Percentiles rank a stretch among this genome's conserved stretches.
phyloP scores from a whole-genome alignment of 495 filamentous ascomycete species.

The Penicillium longicatenatum region DNA sequence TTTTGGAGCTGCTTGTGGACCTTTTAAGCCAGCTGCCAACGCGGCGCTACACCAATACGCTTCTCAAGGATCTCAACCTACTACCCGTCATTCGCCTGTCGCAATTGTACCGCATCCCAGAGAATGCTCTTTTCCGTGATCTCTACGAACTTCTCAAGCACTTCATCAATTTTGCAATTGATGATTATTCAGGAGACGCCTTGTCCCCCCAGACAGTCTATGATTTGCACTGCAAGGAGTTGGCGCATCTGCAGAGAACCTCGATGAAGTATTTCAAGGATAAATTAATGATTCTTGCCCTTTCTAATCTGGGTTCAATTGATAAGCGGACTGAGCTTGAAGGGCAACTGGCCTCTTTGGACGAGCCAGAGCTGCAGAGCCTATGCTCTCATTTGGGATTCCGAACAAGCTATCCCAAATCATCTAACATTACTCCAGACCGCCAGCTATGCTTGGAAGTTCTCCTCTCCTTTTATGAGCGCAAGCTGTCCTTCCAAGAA shows the following conservation, averaged over 20 bases:
- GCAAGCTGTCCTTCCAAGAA: constrained; percentile 82
- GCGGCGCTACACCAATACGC: constrained; percentile 86
- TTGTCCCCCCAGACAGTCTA: constrained; percentile 71
- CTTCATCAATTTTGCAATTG: constrained; percentile 84
- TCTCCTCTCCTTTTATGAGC: constrained; percentile 75
- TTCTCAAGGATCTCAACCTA: constrained; percentile 90
- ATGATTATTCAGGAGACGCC: constrained; percentile 85
- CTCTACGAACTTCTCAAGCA: constrained; percentile 77
- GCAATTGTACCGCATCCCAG: constrained; percentile 70
- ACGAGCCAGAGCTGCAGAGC: constrained; percentile 69
- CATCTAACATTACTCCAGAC: constrained; percentile 59
- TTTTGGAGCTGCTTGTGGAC: constrained; percentile 88
- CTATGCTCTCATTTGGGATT: constrained; percentile 75
- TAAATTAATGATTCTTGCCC: constrained; percentile 84
- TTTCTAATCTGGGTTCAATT: constrained; percentile 91
- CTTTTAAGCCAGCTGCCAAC: constrained; percentile 93
- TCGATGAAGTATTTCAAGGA: constrained; percentile 84
- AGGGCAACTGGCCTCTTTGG: constrained; percentile 70
- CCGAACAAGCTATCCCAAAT: constrained; percentile 75
- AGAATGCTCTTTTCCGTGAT: constrained; percentile 80
- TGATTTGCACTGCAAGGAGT: constrained; percentile 70
- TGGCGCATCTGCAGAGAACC: constrained; percentile 80
- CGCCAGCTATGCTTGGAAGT: constrained; percentile 74
- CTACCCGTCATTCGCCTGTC: constrained; percentile 80
- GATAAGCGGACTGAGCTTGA: constrained; percentile 77